These are phyloP conservation scores for Botrytis squamosa DNA, from an alignment of 2,329 filamentous ascomycete species.

Conservation along the genomic window DNA sequence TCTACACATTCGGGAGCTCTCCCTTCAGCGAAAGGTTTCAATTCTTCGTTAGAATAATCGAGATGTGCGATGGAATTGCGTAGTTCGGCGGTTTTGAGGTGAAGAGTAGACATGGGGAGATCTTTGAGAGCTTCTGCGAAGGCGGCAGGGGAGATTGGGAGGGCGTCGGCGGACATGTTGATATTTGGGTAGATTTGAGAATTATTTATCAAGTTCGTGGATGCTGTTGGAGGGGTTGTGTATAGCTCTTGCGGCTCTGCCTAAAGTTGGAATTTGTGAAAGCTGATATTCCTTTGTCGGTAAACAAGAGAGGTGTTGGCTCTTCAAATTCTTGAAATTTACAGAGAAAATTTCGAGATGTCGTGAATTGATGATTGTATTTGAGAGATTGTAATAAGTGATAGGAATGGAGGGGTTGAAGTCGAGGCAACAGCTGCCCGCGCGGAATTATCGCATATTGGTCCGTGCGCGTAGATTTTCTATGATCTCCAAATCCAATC, in stretches of 20 bases:
- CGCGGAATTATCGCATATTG: constrained; percentile 8
- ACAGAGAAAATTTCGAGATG: background rate
- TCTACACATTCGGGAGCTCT: constrained; percentile 27
- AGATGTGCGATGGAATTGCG: constrained; percentile 74
- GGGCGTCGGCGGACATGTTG: constrained; percentile 60
- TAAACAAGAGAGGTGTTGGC: background rate
- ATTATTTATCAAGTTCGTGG: background rate
- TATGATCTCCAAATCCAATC: background rate
- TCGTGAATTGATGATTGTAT: background rate
- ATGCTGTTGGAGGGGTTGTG: background rate
- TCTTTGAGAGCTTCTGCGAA: constrained; percentile 68
- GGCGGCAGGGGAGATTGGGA: constrained; percentile 59
- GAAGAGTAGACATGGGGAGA: constrained; percentile 62
- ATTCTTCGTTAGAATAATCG: constrained; percentile 70
- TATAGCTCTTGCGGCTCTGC: background rate
- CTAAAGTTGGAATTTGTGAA: background rate
- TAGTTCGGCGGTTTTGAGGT: constrained; percentile 73
- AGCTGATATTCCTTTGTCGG: background rate
- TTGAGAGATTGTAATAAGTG: background rate
- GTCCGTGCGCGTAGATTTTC: constrained; percentile 8
- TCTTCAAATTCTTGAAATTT: background rate
- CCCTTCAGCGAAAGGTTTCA: constrained; percentile 63
- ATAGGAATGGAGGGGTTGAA: constrained; percentile 14
- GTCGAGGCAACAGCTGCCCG: constrained; percentile 17
- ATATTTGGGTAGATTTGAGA: background rate